phyloP scores from a whole-genome alignment of 2,329 filamentous ascomycete species.

The Sphaceloma murrayae region DNA sequence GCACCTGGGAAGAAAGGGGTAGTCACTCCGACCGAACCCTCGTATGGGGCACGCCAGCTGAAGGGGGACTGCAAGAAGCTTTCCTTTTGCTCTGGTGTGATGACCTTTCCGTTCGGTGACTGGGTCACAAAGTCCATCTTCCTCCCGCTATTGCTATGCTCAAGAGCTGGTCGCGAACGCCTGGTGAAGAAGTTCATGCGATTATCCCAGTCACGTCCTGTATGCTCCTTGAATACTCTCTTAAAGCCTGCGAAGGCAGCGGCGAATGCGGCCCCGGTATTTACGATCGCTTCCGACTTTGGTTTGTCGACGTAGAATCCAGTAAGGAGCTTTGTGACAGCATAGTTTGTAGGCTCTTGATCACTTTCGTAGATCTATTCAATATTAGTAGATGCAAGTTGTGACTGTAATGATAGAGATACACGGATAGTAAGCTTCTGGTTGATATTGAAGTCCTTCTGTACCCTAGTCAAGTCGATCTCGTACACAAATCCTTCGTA shows the following conservation, averaged over 20 bases:
- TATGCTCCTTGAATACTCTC: slow-evolving; percentile 33
- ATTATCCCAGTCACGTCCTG: slow-evolving; percentile 34
- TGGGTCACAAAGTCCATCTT: too few species aligned
- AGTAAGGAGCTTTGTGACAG: neutral
- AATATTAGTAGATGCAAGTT: slow-evolving; percentile 15
- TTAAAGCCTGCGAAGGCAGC: slow-evolving; percentile 32
- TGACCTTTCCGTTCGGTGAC: neutral
- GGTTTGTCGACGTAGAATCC: neutral
- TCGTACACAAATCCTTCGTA: slow-evolving; percentile 53
- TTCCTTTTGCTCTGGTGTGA: neutral
- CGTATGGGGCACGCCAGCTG: slow-evolving; percentile 1
- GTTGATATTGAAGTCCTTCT: slow-evolving; percentile 39
- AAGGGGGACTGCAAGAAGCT: neutral
- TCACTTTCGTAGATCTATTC: slow-evolving; percentile 4
- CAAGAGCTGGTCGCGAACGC: neutral
- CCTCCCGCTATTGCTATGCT: too few species aligned
- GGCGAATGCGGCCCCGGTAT: slow-evolving; percentile 26
- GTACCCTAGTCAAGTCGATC: slow-evolving; percentile 49
- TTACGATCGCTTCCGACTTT: slow-evolving; percentile 23
- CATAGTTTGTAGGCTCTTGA: neutral
- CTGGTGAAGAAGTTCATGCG: slow-evolving; percentile 24
- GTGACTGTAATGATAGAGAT: slow-evolving; percentile 19
- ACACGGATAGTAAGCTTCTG: slow-evolving; percentile 42
- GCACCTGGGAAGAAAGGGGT: too few species aligned
- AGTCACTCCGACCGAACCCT: too few species aligned